These are phyloP conservation scores for Oryza glumipatula DNA, from an alignment of 176 grass and related monocot genomes.

Conservation along the genomic window DNA sequence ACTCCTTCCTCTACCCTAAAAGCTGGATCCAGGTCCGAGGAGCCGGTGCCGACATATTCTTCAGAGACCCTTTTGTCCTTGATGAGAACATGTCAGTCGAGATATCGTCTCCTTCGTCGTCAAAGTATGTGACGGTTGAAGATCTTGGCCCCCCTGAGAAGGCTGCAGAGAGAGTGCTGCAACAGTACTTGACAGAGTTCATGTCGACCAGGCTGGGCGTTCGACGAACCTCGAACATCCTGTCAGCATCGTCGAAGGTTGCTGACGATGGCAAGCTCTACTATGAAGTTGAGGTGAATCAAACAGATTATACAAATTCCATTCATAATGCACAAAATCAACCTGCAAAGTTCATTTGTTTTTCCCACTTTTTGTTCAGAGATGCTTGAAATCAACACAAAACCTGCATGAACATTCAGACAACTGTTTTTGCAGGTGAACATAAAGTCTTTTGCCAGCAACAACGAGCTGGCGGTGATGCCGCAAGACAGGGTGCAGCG, in stretches of 20 bases:
- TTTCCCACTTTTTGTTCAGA: not conserved
- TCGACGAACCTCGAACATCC: slow-evolving; percentile 68
- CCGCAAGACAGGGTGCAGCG: slow-evolving; percentile 75
- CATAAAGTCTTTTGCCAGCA: slow-evolving; percentile 95
- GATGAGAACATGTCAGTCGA: slow-evolving; percentile 87
- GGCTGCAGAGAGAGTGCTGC: slow-evolving; percentile 63
- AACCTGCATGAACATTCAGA: slow-evolving; percentile 3
- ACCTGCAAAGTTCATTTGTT: not conserved
- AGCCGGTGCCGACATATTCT: slow-evolving; percentile 77
- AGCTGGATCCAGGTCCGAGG: slow-evolving; percentile 86
- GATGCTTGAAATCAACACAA: not conserved
- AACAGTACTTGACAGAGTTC: slow-evolving; percentile 84
- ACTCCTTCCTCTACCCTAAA: slow-evolving; percentile 74
- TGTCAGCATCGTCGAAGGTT: slow-evolving; percentile 66
- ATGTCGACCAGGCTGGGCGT: slow-evolving; percentile 83
- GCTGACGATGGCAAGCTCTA: slow-evolving; percentile 80
- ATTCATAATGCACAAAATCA: not conserved
- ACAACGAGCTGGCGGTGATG: slow-evolving; percentile 95
- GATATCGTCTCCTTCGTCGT: slow-evolving; percentile 83
- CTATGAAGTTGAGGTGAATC: slow-evolving; percentile 86
- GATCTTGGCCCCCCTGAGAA: slow-evolving; percentile 68
- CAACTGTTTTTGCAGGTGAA: slow-evolving; percentile 61
- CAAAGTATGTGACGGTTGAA: slow-evolving; percentile 56
- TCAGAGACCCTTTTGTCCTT: slow-evolving; percentile 65
- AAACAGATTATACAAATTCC: not conserved